phyloP scores from a whole-genome alignment of 192 early-diverging fungal genomes.

The Gryganskiella cystojenkinii region DNA sequence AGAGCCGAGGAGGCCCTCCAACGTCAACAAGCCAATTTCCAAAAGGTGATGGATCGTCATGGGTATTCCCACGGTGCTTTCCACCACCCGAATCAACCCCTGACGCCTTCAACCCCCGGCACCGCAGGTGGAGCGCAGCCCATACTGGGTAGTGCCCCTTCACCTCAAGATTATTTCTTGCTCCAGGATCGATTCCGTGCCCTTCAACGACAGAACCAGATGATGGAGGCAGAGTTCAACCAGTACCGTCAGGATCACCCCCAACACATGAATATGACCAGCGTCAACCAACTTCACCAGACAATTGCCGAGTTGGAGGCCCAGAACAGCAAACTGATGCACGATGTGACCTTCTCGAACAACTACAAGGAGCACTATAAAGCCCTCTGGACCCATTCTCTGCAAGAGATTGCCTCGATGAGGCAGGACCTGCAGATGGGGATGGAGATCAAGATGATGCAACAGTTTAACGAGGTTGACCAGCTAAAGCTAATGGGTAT shows the following conservation, averaged over 20 bases:
- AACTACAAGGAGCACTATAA: constrained; percentile 55
- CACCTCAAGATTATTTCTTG: constrained; percentile 45
- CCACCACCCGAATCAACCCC: constrained; percentile 38
- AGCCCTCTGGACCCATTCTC: constrained; percentile 46
- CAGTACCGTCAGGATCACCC: constrained; percentile 52
- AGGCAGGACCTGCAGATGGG: constrained; percentile 51
- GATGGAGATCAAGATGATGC: constrained; percentile 56
- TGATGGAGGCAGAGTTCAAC: constrained; percentile 45
- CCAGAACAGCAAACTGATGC: constrained; percentile 43
- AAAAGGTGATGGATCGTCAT: constrained; percentile 48
- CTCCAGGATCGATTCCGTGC: constrained; percentile 47
- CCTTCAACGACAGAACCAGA: constrained; percentile 46
- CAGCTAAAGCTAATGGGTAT: constrained; percentile 50
- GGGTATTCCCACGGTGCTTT: constrained; percentile 32
- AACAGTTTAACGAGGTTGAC: constrained; percentile 50
- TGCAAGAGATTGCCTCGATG: constrained; percentile 53
- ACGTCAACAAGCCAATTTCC: constrained; percentile 50
- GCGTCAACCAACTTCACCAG: constrained; percentile 34
- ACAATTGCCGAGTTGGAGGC: constrained; percentile 48
- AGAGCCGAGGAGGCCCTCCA: constrained; percentile 43
- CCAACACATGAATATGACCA: constrained; percentile 30
- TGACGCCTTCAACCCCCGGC: not conserved
- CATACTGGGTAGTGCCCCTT: constrained; percentile 19
- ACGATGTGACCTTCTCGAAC: constrained; percentile 52
- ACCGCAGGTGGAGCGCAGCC: constrained; percentile 1